Conservation (phyloP, 768 basidiomycete species). For the Mycena alexandri region DNA sequence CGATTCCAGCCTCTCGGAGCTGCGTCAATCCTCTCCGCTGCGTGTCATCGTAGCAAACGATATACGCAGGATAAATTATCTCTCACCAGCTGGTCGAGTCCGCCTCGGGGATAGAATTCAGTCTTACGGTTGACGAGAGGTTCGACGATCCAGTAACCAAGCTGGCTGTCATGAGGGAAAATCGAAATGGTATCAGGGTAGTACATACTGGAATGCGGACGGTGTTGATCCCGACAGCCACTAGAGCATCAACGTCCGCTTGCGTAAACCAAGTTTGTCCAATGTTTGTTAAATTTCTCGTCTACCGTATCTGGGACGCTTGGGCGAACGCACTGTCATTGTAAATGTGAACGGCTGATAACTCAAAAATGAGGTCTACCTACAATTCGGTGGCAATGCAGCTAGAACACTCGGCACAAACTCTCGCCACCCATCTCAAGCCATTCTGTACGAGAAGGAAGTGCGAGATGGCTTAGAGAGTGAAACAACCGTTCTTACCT, state of each 20-base stretch:
- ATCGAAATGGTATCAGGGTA: background rate
- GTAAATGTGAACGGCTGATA: background rate
- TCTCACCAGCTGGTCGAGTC: conserved; percentile 72
- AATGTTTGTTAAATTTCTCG: conserved; percentile 70
- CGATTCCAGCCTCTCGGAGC: conserved; percentile 73
- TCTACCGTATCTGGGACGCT: conserved; percentile 72
- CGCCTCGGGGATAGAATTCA: conserved; percentile 80
- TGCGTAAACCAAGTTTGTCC: conserved; percentile 87
- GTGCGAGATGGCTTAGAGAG: too few relatives aligned
- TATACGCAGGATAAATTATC: background rate
- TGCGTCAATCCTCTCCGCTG: conserved; percentile 74
- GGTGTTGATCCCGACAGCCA: conserved; percentile 73
- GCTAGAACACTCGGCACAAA: conserved; percentile 67
- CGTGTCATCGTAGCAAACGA: conserved; percentile 1
- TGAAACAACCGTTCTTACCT: background rate
- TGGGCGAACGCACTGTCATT: conserved; percentile 67
- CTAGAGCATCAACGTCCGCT: conserved; percentile 67
- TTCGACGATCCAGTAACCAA: conserved; percentile 89
- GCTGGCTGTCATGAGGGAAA: conserved; percentile 51
- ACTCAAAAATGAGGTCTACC: conserved; percentile 30
- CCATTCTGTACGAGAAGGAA: conserved; percentile 62
- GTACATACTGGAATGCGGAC: conserved; percentile 78
- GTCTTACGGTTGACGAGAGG: conserved; percentile 69
- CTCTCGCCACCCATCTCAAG: conserved; percentile 75
- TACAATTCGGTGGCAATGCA: conserved; percentile 82